These are phyloP conservation scores for Cicer cuneatum DNA, from an alignment of 306 rosid species.

Conservation along the genomic window DNA sequence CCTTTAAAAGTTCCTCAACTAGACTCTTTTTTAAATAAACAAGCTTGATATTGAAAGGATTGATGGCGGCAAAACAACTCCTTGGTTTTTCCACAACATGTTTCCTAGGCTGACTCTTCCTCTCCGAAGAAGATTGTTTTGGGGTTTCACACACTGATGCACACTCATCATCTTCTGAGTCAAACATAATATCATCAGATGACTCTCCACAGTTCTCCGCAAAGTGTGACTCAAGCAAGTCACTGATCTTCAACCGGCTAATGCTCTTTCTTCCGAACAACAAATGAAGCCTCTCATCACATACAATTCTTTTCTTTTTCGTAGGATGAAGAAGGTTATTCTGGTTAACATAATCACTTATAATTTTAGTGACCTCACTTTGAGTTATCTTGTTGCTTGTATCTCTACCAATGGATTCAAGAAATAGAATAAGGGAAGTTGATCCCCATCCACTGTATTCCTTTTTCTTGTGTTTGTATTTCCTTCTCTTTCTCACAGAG, in stretches of 20 bases:
- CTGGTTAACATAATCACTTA: conserved; percentile 60
- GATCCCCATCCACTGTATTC: conserved; percentile 87
- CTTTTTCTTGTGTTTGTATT: conserved; percentile 52
- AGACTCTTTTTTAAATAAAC: conserved; percentile 69
- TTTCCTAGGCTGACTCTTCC: conserved; percentile 46
- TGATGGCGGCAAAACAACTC: conserved; percentile 73
- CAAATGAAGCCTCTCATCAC: conserved; percentile 63
- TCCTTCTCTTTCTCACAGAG: conserved; percentile 49
- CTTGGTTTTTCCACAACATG: conserved; percentile 48
- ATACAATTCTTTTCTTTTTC: conserved; percentile 68
- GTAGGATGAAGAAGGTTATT: conserved; percentile 56
- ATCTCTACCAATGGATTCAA: conserved; percentile 67
- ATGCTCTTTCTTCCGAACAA: conserved; percentile 76
- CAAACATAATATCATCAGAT: conserved; percentile 45
- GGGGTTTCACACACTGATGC: conserved; percentile 36
- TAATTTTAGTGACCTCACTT: conserved; percentile 56
- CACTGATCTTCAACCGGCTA: conserved; percentile 60
- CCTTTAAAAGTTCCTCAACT: conserved; percentile 65
- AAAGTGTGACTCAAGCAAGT: conserved; percentile 70
- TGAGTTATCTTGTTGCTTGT: conserved; percentile 57
- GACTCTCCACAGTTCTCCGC: conserved; percentile 56
- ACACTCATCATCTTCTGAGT: conserved; percentile 54
- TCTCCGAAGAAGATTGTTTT: conserved; percentile 32
- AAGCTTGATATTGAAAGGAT: conserved; percentile 69
- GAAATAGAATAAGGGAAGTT: conserved; percentile 60